Base-by-base conservation (phyloP, 306 rosid genomes). In the Rosa multiflora region DNA sequence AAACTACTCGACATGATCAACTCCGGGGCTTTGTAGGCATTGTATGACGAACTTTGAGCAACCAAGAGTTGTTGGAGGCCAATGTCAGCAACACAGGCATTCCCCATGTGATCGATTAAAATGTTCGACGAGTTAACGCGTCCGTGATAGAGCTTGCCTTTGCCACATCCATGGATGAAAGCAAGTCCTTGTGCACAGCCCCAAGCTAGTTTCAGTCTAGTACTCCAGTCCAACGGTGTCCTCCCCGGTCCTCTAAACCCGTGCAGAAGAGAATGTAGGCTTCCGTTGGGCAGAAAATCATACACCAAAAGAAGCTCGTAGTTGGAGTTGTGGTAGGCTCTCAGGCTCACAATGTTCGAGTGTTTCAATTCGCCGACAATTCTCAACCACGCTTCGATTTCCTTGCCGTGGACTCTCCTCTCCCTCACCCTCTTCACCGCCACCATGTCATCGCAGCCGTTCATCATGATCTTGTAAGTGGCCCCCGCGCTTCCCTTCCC, bases 241-340 rank as follows among this genome's bases (percentile, higher is more conserved):
- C 81, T 79, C 55, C 83, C 83, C 3, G 87, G 83, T 52, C 87
- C 83, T 67, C 87, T 56, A 48, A 79, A 71, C 61, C 83, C 86
- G 10, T 83, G 86, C 15, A 83, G 8, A 15, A 51, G 68, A 26
- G 53, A 40, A 49, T 78, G 40, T 6, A 83, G 53, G 80, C 77
- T 83, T 59, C 83, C 86, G 4, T 15, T 49, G 1, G 26, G 77
- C 0, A 68, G 18, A 62, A 21, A 78, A 39, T 78, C 83, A 7
- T 78, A 83, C 51, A 83, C 83, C 68, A 83, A 69, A 18, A 78
- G 86, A 64, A 68, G 51, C 48, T 79, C 77, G 5, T n/a, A 4
- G 23, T 15, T 63, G 12, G 80, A 78, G 42, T 10, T 56, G 67
- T 78, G 59, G 37, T 61, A 79, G 1, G 81, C 81, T 46, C 83